Base-by-base conservation (phyloP, 345 rosid genomes). In the Euphorbia pulcherrima region DNA sequence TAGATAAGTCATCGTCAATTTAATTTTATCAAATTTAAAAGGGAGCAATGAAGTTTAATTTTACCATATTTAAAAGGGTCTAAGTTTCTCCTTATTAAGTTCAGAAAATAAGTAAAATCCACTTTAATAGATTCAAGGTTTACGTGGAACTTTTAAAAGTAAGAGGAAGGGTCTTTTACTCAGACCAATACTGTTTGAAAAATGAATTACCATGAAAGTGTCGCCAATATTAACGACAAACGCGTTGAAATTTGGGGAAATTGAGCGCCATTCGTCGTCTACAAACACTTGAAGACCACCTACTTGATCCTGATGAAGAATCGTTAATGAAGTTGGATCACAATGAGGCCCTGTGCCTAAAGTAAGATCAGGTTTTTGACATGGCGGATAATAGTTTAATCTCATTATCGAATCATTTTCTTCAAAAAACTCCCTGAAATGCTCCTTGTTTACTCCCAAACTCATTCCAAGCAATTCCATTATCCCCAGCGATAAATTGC, bases 341-440 rank as follows among this genome's bases (percentile, higher is more conserved):
- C 99, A 90, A 72, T 95, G 99, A 81, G 99, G 99, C 4, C 99
- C 99, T 18, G 99, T 95, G 68, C 99, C 97, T 63, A 95, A 77
- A 8, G 97, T 90, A 21, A 84, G 89, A 63, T 95, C 96, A 35
- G 99, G 97, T 79, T 86, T 90, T 76, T 85, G 97, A 79, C 99
- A 95, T 11, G 90, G 93, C 3, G 99, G 97, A 44, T 95, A 95
- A 81, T 92, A 89, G 62, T 95, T 95, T 0, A 95, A 83, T 77
- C 99, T 86, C 99, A 95, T 95, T 82, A 94, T 94, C 2, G 97
- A 94, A 63, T 94, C 97, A 24, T 91, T 91, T 60, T 82, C 89
- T 74, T 88, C 82, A 64, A 95, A 95, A 62, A 87, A 87, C 12
- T 76, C 88, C 77, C 80, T 81, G 72, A 95, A 95, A 73, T 85